Evolutionary conservation across 2,329 filamentous ascomycete genomes (phyloP).

Genomic region (Cyphellophora attinorum): DNA sequence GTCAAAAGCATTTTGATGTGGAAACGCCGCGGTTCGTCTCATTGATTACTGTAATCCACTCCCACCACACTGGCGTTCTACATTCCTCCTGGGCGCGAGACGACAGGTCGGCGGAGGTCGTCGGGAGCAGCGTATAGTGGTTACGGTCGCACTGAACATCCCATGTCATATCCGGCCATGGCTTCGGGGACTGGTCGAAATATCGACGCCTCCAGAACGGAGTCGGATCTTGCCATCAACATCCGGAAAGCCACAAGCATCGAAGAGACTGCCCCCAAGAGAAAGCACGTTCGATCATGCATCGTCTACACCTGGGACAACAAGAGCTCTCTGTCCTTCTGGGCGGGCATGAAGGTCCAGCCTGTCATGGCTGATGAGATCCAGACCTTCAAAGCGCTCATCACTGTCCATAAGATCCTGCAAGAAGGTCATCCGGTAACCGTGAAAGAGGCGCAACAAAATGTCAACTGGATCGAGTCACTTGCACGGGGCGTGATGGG

Average conservation of each 20-base stretch:
- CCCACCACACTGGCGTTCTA: constrained; percentile 13
- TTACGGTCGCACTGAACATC: constrained; percentile 13
- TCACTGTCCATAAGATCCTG: constrained; percentile 93
- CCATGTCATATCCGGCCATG: constrained; percentile 14
- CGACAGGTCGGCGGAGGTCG: constrained; percentile 7
- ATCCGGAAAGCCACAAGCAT: constrained; percentile 60
- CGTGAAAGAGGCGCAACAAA: constrained; percentile 77
- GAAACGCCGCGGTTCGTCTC: no score
- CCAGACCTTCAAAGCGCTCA: constrained; percentile 96
- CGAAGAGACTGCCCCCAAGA: constrained; percentile 29
- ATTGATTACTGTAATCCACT: constrained; percentile 1
- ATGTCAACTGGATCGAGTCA: constrained; percentile 86
- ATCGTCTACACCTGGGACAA: constrained; percentile 99
- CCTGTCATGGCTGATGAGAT: constrained; percentile 97
- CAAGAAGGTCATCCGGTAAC: constrained; percentile 90
- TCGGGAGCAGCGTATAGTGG: constrained; percentile 10
- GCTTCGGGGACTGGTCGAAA: constrained; percentile 15
- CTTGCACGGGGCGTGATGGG: constrained; percentile 73
- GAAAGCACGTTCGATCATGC: constrained; percentile 93
- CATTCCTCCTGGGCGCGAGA: constrained; percentile 4
- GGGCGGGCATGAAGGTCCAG: constrained; percentile 90
- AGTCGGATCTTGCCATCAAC: constrained; percentile 56
- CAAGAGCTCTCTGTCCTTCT: constrained; percentile 89
- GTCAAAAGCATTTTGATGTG: no score
- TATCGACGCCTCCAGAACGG: constrained; percentile 31